Evolutionary conservation across 2,329 filamentous ascomycete genomes (phyloP), one percentile per base, ranked within the genome.

Genomic region (Penicillium olsonii): DNA sequence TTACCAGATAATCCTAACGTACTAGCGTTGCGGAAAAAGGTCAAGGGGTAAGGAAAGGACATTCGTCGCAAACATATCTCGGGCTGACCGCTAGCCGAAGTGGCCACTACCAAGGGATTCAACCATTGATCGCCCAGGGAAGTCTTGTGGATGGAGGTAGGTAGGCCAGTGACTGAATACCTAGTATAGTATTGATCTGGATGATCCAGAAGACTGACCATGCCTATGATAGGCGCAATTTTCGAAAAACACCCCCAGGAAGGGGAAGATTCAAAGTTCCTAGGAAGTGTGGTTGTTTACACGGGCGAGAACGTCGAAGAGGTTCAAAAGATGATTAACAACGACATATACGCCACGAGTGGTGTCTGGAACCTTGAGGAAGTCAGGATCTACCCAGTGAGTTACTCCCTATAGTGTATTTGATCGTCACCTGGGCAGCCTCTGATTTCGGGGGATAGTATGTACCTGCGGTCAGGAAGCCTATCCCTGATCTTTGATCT

Each of bases 271-370:
- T 18, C 48, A 2, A 29, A 48, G 12, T 59, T 60, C 19, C 34
- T 42, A 26, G 60, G 59, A 4, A 61, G 55, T 22, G 53, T 61
- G 42, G 43, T 57, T 19, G 50, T 61, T 6, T 60, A 56, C 42
- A 52, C 48, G 1, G 60, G 37, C 8, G 48, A 54, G 11, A 52
- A 33, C 19, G 38, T 26, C 5, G 56, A 59, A 27, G 56, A 59
- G 15, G 57, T 59, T 4, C 48, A 44, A 2, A 11, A 42, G 7
- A 39, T 60, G 17, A 53, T 60, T 8, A 45, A 51, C 3, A 50
- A 52, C 5, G 56, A 62, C 18, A 39, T 57, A 3, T 56, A 62
- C 10, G 47, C 57, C 2, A 56, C 40, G 3, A 57, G 49, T 34
- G 59, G 57, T 4, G 55, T 60, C 1, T 60, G 57, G 59, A 55